phyloP scores from a whole-genome alignment of 2,329 filamentous ascomycete species.

The Colletotrichum lini region DNA sequence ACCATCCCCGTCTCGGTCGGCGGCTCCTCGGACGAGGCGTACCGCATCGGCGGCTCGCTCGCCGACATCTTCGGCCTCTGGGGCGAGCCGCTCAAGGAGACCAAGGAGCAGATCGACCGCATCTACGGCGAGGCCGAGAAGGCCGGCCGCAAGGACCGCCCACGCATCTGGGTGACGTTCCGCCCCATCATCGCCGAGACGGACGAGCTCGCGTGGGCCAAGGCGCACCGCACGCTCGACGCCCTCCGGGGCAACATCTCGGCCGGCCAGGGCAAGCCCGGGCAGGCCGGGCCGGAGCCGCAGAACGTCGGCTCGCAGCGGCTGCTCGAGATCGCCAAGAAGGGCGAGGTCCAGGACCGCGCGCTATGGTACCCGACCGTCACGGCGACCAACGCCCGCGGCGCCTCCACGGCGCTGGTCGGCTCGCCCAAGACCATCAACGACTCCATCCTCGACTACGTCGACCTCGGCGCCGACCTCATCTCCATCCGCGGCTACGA shows the following conservation, averaged over 20 bases:
- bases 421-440: constrained; percentile 67
- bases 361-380: constrained; percentile 76
- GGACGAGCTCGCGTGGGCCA: constrained; percentile 73
- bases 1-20: constrained; percentile 72
- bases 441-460: constrained; percentile 70
- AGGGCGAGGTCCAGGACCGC: constrained; percentile 71
- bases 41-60: constrained; percentile 70
- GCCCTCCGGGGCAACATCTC: constrained; percentile 60
- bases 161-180: constrained; percentile 76
- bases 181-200: constrained; percentile 73
- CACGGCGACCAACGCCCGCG: constrained; percentile 71
- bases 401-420: constrained; percentile 72
- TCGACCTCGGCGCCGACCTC: constrained; percentile 68
- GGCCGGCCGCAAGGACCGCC: constrained; percentile 68
- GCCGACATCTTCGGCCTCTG: constrained; percentile 76
- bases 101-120: constrained; percentile 72
- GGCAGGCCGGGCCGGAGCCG: constrained; percentile 53
- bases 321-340: constrained; percentile 69
- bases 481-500: constrained; percentile 75
- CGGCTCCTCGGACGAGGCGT: constrained; percentile 71
- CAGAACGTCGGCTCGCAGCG: constrained; percentile 74
- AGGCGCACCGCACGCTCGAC: constrained; percentile 70
- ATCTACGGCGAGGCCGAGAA: constrained; percentile 72
- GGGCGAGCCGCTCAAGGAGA: constrained; percentile 75
- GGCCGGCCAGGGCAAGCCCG: constrained; percentile 50